Evolutionary conservation across 2,329 filamentous ascomycete species (phyloP).

Genomic region (Pseudopyricularia cyperi): DNA sequence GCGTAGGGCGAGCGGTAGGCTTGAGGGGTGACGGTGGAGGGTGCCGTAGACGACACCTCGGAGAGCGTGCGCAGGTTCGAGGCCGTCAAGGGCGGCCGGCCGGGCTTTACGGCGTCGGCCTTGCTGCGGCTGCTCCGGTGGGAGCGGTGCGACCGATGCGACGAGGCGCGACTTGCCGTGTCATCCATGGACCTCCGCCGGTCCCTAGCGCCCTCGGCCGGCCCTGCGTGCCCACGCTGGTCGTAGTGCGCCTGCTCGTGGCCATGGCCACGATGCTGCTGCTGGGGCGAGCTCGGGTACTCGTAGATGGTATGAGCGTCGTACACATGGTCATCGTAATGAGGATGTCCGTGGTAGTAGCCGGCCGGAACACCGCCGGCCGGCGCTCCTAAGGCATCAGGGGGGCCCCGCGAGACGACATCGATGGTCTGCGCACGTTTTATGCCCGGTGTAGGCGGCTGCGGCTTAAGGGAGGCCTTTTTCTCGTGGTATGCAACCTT

Average conservation of each 20-base stretch:
- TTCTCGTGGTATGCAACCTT: constrained; percentile 78
- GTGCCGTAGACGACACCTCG: constrained; percentile 35
- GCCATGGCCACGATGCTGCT: neutral
- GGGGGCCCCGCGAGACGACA: constrained; percentile 12
- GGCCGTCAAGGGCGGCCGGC: constrained; percentile 32
- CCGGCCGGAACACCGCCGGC: constrained; percentile 9
- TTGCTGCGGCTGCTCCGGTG: constrained; percentile 19
- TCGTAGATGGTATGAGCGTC: constrained; percentile 10
- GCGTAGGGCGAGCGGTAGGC: constrained; percentile 25
- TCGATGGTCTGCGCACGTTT: constrained; percentile 51
- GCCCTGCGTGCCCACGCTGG: constrained; percentile 11
- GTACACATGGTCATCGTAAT: constrained; percentile 13
- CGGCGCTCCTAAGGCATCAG: neutral
- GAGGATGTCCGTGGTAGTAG: constrained; percentile 10
- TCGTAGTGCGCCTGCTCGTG: constrained; percentile 1
- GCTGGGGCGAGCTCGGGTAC: constrained; percentile 2
- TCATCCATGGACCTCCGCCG: constrained; percentile 16
- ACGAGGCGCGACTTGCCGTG: constrained; percentile 20
- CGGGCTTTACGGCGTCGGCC: constrained; percentile 13
- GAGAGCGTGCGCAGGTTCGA: constrained; percentile 39
- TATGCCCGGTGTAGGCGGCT: constrained; percentile 28
- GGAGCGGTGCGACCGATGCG: constrained; percentile 27
- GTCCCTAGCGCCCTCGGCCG: neutral
- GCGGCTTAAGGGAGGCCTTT: constrained; percentile 67
- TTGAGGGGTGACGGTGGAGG: constrained; percentile 24